Conservation (phyloP, 2,329 filamentous ascomycete species). For the Penicillium digitatum region DNA sequence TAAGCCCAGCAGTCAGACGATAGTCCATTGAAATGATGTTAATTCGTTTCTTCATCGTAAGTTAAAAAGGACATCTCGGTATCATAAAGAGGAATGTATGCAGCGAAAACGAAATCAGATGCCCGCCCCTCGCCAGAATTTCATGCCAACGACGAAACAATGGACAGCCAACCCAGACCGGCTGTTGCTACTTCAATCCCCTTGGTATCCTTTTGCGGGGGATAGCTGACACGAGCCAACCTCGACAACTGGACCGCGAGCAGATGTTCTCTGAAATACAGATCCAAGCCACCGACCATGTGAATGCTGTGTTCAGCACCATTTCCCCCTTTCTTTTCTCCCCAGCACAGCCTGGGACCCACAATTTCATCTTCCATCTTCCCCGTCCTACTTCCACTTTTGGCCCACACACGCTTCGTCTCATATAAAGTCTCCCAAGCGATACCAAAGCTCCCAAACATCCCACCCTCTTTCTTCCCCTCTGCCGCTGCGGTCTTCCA, state of each 20-base stretch:
- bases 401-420: constrained; percentile 18
- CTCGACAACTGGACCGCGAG: constrained; percentile 16
- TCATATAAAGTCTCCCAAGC: constrained; percentile 18
- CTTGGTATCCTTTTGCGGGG: constrained; percentile 13
- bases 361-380: constrained; percentile 19
- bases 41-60: not conserved
- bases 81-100: not conserved
- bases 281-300: constrained; percentile 15
- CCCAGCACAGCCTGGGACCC: constrained; percentile 14
- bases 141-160: not conserved
- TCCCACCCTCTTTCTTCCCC: constrained; percentile 7
- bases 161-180: not conserved
- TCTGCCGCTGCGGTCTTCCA: constrained; percentile 13
- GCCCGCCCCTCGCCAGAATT: fast-evolving
- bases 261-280: constrained; percentile 18
- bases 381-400: constrained; percentile 11
- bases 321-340: constrained; percentile 13
- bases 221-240: constrained; percentile 11
- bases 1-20: not conserved
- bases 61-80: not conserved
- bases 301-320: constrained; percentile 13
- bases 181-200: constrained; percentile 9
- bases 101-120: not conserved
- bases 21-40: not conserved
- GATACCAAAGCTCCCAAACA: constrained; percentile 11